Base-by-base conservation (phyloP, 768 basidiomycete species). In the Paxillus rubicundulus region DNA sequence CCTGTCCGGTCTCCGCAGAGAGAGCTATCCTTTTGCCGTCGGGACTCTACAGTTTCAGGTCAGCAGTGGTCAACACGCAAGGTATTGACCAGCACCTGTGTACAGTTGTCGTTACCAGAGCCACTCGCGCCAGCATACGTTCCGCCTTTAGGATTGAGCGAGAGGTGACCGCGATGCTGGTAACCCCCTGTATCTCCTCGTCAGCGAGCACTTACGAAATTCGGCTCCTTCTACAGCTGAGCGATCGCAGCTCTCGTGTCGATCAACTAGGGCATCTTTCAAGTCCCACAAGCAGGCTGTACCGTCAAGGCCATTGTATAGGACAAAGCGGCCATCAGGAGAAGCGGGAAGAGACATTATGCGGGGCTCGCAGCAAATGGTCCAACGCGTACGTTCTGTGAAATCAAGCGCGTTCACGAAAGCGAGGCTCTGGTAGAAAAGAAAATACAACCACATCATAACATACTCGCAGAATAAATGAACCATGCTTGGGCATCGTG, bases 271-370 rank as follows among this genome's bases (percentile, higher is more conserved):
- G 33, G 79, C 74, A 4, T 86, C 87, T 33, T 77, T 70, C 42
- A 93, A 66, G 63, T 94, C 85, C 80, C 86, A 87, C 21, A 95
- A 70, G 43, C 73, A 78, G 0, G 91, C 92, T 27, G 86, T 79
- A 2, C 94, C 94, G 61, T 96, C 93, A 17, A 95, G 74, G 49
- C 87, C 87, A 61, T 92, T 92, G 60, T 85, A 87, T 41, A 97
- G 67, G 0, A 83, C 91, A 28, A 70, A 72, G 43, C 72, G 75
- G 8, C 90, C 94, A 44, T 82, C 77, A 0, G 80, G 77, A 17
- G 85, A 79, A 8, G 82, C 82, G 16, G 89, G 91, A 32, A 96
- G 70, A 5, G 92, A 92, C 16, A 91, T 90, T 84, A 70, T 96
- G 90, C n/a, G 86, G 77, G 34, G 82, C 70, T 16, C 84, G 82